Evolutionary conservation across 345 rosid species (phyloP).

Genomic region (Camelina sativa): DNA sequence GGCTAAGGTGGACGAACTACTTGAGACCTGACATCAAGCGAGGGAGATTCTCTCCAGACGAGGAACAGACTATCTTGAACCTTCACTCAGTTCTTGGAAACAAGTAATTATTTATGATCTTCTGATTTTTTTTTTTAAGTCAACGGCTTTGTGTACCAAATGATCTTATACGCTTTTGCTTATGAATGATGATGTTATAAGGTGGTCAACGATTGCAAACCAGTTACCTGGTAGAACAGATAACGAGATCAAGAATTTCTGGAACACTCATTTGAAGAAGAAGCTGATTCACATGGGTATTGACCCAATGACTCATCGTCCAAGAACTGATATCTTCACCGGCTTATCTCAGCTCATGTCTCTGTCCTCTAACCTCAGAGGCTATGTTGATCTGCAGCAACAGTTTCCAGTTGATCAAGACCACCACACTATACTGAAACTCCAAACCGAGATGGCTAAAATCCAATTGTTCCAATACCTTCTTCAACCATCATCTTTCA

Average conservation of each 20-base stretch:
- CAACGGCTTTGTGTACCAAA: slow-evolving; percentile 33
- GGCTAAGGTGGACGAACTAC: slow-evolving; percentile 87
- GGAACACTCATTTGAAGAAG: slow-evolving; percentile 86
- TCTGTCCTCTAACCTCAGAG: slow-evolving; percentile 40
- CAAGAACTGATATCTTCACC: slow-evolving; percentile 57
- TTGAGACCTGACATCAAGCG: slow-evolving; percentile 86
- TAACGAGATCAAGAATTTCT: slow-evolving; percentile 77
- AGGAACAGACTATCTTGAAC: slow-evolving; percentile 78
- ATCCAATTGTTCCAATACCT: slow-evolving; percentile 42
- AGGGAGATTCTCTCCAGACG: slow-evolving; percentile 80
- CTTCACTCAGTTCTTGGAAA: slow-evolving; percentile 84
- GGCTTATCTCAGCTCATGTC: slow-evolving; percentile 46
- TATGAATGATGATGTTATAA: slow-evolving; percentile 33
- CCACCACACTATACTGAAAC: slow-evolving; percentile 30
- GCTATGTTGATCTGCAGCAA: slow-evolving; percentile 38
- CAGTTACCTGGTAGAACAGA: slow-evolving; percentile 79
- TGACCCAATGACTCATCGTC: slow-evolving; percentile 79
- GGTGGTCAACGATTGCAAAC: slow-evolving; percentile 86
- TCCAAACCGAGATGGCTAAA: slow-evolving; percentile 46
- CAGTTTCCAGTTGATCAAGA: slow-evolving; percentile 39
- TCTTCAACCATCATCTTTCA: slow-evolving; percentile 39
- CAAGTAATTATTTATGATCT: slow-evolving; percentile 57
- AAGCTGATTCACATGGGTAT: slow-evolving; percentile 82
- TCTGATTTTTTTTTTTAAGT: slow-evolving; percentile 1
- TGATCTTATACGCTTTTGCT: neutral